phyloP scores from a whole-genome alignment of 2,329 filamentous ascomycete genomes.

The Cytospora paraplurivora region DNA sequence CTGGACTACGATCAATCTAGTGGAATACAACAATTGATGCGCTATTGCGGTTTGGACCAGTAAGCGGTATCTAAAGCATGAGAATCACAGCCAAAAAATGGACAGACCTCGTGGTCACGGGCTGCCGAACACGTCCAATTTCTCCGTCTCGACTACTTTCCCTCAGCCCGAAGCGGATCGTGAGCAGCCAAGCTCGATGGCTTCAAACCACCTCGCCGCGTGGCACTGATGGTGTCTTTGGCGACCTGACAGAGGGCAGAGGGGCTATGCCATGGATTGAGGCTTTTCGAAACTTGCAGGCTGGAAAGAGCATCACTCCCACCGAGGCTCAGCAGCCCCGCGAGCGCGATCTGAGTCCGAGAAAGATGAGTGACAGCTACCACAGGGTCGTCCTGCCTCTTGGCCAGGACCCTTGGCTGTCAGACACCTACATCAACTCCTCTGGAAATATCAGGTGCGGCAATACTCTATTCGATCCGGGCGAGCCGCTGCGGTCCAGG shows the following conservation, averaged over 20 bases:
- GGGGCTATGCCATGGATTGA: conserved; percentile 66
- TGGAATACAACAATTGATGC: too few species aligned
- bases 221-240: conserved; percentile 42
- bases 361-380: conserved; percentile 72
- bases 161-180: neutral
- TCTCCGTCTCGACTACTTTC: neutral
- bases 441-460: conserved; percentile 70
- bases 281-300: conserved; percentile 59
- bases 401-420: conserved; percentile 73
- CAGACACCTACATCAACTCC: conserved; percentile 77
- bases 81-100: neutral
- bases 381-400: conserved; percentile 68
- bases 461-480: conserved; percentile 34
- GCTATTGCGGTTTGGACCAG: too few species aligned
- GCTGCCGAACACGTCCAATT: neutral
- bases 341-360: conserved; percentile 62
- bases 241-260: conserved; percentile 40
- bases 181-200: conserved; percentile 23
- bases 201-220: conserved; percentile 33
- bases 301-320: conserved; percentile 38
- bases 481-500: neutral
- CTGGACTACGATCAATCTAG: too few species aligned
- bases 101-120: neutral
- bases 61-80: neutral
- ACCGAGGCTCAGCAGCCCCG: conserved; percentile 32